Evolutionary conservation across 2,329 filamentous ascomycete genomes (phyloP), one percentile per base, ranked within the genome.

Genomic region (Aspergillus fischeri): DNA sequence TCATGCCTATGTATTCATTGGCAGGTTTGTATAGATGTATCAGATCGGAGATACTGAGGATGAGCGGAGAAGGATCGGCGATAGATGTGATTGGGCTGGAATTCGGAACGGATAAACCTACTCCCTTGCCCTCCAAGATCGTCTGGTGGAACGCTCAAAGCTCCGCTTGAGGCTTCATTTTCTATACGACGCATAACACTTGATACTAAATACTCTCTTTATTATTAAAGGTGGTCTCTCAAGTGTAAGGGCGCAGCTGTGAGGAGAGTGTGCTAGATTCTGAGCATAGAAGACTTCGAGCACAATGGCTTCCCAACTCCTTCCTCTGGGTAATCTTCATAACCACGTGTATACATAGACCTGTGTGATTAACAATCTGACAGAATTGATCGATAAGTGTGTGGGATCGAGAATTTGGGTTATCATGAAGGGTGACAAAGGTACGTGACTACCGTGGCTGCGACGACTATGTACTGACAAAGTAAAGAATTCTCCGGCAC

Each of bases 351-450:
- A 51, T 51, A 44, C 45, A 51, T 53, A 41, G 24, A n/a, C 24
- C 27, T 27, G 32, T 51, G 32, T 53, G 55, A 66, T 72, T 63
- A 72, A 60, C 49, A 57, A 3, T 42, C 54, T 38, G 54, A 62
- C 70, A 96, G 94, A 99, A 78, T 86, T 99, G 73, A 97, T 99
- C 76, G 94, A 99, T 81, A 97, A 97, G 78, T 99, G 94, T 74
- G 92, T 99, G 64, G 94, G 94, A 60, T 97, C 92, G 54, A 89
- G 89, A 69, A 97, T 99, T 75, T 97, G 93, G 92, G 92, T 99
- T 62, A 86, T 99, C 69, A 99, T 99, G 94, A 99, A 99, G 79
- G 91, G 92, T 65, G 94, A 97, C 73, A 97, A 97, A 81, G 94
- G 94, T 96, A 78, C 38, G 73, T 60, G 41, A 17, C 27, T 21